A percentile compares a stretch with the other conserved stretches of the same genome.
phyloP scores from a whole-genome alignment of 352 stramenopile species.

The Pythium aquatile region DNA sequence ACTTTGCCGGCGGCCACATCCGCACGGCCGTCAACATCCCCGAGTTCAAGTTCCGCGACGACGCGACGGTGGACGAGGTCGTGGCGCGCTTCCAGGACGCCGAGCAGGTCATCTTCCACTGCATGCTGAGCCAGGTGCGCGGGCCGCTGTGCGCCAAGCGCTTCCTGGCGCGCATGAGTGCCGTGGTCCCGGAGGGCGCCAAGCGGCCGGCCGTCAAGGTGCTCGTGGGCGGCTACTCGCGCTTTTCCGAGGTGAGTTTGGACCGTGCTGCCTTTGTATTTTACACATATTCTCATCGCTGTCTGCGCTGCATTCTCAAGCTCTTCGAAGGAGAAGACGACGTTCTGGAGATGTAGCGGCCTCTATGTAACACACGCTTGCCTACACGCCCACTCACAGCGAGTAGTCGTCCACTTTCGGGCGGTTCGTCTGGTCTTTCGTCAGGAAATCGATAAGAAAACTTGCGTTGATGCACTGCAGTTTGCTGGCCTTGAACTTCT shows the following conservation, averaged over 20 bases:
- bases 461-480: conserved; percentile 72
- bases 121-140: conserved; percentile 86
- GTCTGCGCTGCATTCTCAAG: conserved; percentile 10
- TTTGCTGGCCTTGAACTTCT: conserved; percentile 62
- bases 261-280: background rate
- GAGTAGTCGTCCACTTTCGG: conserved; percentile 51
- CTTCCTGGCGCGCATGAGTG: conserved; percentile 62
- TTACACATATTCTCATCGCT: conserved; percentile 5
- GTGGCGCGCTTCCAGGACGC: conserved; percentile 64
- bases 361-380: background rate
- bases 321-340: conserved; percentile 25
- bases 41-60: conserved; percentile 76
- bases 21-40: conserved; percentile 73
- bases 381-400: conserved; percentile 25
- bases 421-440: conserved; percentile 68
- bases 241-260: conserved; percentile 45
- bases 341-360: conserved; percentile 22
- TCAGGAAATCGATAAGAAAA: conserved; percentile 86
- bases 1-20: conserved; percentile 77
- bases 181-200: conserved; percentile 43
- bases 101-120: conserved; percentile 80
- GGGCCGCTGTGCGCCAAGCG: conserved; percentile 76
- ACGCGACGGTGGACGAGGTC: conserved; percentile 77
- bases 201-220: conserved; percentile 60
- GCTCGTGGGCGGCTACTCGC: conserved; percentile 69